Evolutionary conservation across 2,329 filamentous ascomycete genomes (phyloP).

Genomic region (Diatrype stigma): DNA sequence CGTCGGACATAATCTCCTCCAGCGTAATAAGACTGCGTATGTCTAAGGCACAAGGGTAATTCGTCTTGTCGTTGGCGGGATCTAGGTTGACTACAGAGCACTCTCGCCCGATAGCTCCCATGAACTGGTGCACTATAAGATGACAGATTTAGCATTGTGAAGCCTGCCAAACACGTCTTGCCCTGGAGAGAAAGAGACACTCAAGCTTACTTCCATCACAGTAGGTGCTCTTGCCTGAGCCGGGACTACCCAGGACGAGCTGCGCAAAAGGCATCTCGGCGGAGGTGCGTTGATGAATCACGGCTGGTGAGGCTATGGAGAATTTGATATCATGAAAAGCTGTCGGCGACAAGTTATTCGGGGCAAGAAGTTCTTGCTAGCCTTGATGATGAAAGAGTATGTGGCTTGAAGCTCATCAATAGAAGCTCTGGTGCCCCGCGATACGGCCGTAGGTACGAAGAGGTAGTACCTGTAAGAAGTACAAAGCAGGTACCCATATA

Average conservation of each 20-base stretch:
- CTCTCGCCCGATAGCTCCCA: slow-evolving; percentile 89
- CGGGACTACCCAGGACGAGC: slow-evolving; percentile 89
- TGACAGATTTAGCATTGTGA: slow-evolving; percentile 4
- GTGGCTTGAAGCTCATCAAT: too few species aligned
- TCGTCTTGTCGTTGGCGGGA: slow-evolving; percentile 90
- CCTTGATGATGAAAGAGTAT: too few species aligned
- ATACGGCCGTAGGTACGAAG: too few species aligned
- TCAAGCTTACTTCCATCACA: slow-evolving; percentile 77
- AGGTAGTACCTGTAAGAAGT: too few species aligned
- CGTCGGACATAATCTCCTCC: slow-evolving; percentile 91
- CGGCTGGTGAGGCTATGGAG: too few species aligned
- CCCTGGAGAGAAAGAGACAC: slow-evolving; percentile 6
- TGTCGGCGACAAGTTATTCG: too few species aligned
- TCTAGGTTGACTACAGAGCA: slow-evolving; percentile 96
- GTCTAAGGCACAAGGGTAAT: slow-evolving; percentile 84
- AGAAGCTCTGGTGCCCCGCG: not conserved
- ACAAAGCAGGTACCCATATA: not conserved
- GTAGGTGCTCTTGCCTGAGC: slow-evolving; percentile 94
- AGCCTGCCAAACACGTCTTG: not conserved
- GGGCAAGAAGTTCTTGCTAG: too few species aligned
- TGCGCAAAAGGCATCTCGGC: slow-evolving; percentile 60
- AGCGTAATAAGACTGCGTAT: slow-evolving; percentile 84
- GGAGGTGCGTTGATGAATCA: not conserved
- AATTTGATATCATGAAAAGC: too few species aligned
- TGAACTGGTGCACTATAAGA: slow-evolving; percentile 82